Evolutionary conservation across 768 basidiomycete genomes (phyloP).

Genomic region (Leucocoprinus leucothites): DNA sequence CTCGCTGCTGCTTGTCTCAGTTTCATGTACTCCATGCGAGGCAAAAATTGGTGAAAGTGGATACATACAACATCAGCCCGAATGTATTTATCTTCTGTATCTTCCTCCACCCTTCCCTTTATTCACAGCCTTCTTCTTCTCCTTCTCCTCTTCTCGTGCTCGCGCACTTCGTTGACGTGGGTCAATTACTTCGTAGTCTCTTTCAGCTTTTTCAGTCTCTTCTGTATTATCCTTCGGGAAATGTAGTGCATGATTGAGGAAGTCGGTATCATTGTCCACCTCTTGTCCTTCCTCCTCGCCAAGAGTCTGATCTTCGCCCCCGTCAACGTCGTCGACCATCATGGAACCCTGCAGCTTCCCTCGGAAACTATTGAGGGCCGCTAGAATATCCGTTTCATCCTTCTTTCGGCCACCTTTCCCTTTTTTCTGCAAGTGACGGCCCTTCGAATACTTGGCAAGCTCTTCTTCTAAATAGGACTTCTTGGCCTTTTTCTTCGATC

Average conservation of each 20-base stretch:
- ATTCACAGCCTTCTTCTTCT: conserved; percentile 46
- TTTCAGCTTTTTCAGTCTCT: conserved; percentile 71
- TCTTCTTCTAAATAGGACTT: conserved; percentile 80
- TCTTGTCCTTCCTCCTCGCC: conserved; percentile 29
- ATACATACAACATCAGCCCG: not conserved
- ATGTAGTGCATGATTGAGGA: conserved; percentile 66
- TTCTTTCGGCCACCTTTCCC: conserved; percentile 45
- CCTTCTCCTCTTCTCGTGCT: conserved; percentile 77
- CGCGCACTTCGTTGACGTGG: conserved; percentile 69
- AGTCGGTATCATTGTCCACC: conserved; percentile 68
- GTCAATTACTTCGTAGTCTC: conserved; percentile 90
- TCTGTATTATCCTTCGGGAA: conserved; percentile 81
- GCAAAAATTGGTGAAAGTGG: too few species aligned
- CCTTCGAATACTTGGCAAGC: conserved; percentile 75
- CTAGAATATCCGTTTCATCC: conserved; percentile 73
- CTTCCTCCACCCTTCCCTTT: conserved; percentile 27
- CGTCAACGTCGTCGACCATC: conserved; percentile 24
- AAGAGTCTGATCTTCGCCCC: conserved; percentile 15
- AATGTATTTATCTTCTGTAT: not conserved
- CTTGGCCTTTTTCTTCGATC: conserved; percentile 50
- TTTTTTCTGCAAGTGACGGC: conserved; percentile 54
- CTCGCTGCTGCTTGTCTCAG: too few species aligned
- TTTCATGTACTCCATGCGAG: too few species aligned
- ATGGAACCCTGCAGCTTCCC: conserved; percentile 57
- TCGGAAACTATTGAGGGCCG: conserved; percentile 66